Evolutionary conservation across 441 rosid species (phyloP), one percentile per base, ranked within the genome.

Genomic region (Adansonia madagascariensis): DNA sequence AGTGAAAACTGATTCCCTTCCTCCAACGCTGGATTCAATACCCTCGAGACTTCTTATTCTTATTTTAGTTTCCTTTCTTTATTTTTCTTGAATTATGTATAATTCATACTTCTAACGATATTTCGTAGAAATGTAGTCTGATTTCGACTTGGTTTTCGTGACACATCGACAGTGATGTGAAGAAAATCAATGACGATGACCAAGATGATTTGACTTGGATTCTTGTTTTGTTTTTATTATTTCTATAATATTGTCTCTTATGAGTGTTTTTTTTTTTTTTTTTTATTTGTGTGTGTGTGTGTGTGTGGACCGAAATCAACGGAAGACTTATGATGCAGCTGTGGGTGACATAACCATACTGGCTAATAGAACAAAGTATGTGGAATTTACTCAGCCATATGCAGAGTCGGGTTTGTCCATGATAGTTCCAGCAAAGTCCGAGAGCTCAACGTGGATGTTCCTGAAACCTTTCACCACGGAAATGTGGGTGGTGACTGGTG

Each of bases 341-440:
- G 79, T 86, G 1, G 86, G 86, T 0, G 88, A 84, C 66, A 11
- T 84, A 9, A 86, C 88, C 0, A 84, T 84, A 8, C 64, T 83
- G 11, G 84, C 63, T 0, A 6, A n/a, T 1, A 75, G 88, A 64
- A 27, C 74, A 2, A 3, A 76, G 9, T 1, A 1, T 3, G 88
- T 84, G 53, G 86, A 81, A 41, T 86, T 84, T 47, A 81, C 88
- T 1, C 86, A 74, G 49, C 86, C 86, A 22, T 84, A 72, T 6
- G 78, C 86, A 1, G 85, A 75, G 20, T 84, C 89, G 41, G 80
- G 80, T 0, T 39, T 86, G 70, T 74, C 84, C 0, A 80, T 84
- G 86, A 72, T 83, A 22, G 86, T 78, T 46, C 82, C 74, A 0
- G 73, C 62, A 0, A 77, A 78, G 66, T 44, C 59, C 0, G 66